Base-by-base conservation (phyloP, 805 yeast genomes). In the Teunomyces tritomae region DNA sequence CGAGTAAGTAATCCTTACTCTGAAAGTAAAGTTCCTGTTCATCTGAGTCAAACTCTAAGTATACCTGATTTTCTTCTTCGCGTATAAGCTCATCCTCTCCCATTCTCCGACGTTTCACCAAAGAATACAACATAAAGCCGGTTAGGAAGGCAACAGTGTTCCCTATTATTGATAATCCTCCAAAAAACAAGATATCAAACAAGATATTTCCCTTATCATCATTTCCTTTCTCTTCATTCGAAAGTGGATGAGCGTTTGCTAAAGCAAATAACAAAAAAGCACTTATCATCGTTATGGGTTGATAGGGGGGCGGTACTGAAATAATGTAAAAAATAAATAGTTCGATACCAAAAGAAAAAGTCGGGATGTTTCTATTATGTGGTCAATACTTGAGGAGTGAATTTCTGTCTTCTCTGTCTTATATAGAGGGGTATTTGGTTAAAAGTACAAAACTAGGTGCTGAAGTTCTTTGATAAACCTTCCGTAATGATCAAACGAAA, bases 1-100 rank as follows among this genome's bases (percentile, higher is more conserved):
- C 53, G 5, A 54, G 50, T 27, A 73, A 48, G 49, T 56, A 72
- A 28, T 82, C 85, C 48, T 80, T 79, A 27, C 89, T 83, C 57
- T 81, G 87, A 56, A 84, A 78, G 55, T 83, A 87, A 37, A 82
- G 64, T 57, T 83, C 85, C 55, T 85, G 84, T 65, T 88, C 89
- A 49, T 82, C 79, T 35, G 84, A 82, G 39, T 87, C 70, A 10
- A 89, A 75, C 48, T 77, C 83, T 33, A 75, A 75, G 54, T 85
- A 78, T 1, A 79, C 83, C 48, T 76, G 72, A 50, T 76, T 67
- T 49, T 78, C 83, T 57, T 84, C 86, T 56, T 81, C 85, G 35
- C 80, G 72, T 35, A 82, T 74, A 39, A 76, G 68, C 33, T 79
- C 82, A 44, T 80, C 84, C 54, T 84, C 91, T 2, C 61, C 51